Percentiles rank a stretch among this genome's conserved stretches.
phyloP scores from a whole-genome alignment of 2,329 filamentous ascomycete genomes.

The Diaporthe nobilis region DNA sequence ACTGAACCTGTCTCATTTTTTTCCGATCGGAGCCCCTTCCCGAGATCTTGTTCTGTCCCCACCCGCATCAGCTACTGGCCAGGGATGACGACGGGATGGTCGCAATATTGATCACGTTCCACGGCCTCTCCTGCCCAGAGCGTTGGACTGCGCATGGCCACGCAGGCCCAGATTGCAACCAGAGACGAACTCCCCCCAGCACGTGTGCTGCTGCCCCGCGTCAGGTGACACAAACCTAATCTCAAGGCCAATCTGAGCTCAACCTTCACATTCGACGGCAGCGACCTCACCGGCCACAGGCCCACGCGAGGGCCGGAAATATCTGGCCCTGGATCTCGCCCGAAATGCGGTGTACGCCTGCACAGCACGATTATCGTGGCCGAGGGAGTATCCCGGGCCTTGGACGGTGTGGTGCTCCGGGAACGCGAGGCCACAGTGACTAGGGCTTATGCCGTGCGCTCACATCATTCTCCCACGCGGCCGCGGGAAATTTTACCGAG shows the following conservation, averaged over 20 bases:
- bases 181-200: conserved; percentile 10
- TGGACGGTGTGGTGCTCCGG: background rate
- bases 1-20: conserved; percentile 37
- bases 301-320: conserved; percentile 12
- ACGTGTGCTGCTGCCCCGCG: conserved; percentile 21
- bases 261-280: background rate
- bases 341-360: conserved; percentile 35
- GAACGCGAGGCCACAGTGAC: conserved; percentile 6
- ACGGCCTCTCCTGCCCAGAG: conserved; percentile 23
- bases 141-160: conserved; percentile 18
- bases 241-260: conserved; percentile 15
- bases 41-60: conserved; percentile 36
- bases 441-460: conserved; percentile 29
- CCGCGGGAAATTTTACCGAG: conserved; percentile 18
- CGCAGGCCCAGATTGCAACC: conserved; percentile 20
- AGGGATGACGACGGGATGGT: background rate
- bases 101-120: conserved; percentile 30
- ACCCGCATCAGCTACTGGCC: conserved; percentile 18
- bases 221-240: conserved; percentile 31
- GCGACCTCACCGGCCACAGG: conserved; percentile 3
- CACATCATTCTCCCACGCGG: conserved; percentile 23
- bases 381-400: conserved; percentile 19
- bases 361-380: conserved; percentile 19
- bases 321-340: conserved; percentile 29
- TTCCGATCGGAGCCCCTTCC: conserved; percentile 37